Percentiles rank a stretch among this genome's conserved stretches.
Conservation (phyloP, 78 protist species). For the Tieghemostelium lacteum region DNA sequence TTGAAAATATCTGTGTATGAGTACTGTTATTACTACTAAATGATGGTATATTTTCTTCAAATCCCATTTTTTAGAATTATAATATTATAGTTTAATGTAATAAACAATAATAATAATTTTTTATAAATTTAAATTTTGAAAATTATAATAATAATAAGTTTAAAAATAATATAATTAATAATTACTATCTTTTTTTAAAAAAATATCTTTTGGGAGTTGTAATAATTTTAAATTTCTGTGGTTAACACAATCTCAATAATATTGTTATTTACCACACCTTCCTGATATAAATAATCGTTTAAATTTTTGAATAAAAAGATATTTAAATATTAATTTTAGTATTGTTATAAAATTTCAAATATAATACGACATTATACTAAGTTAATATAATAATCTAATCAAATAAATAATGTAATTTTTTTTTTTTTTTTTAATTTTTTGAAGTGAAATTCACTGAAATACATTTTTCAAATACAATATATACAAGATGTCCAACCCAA, state of each 20-base stretch:
- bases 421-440: no score
- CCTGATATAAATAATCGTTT: not conserved
- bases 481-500: no score
- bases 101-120: not conserved
- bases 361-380: not conserved
- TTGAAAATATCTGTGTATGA: not conserved
- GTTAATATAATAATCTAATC: not conserved
- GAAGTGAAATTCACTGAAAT: not conserved
- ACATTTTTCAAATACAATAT: not conserved
- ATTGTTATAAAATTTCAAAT: not conserved
- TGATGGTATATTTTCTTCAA: not conserved
- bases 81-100: not conserved
- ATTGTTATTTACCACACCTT: not conserved
- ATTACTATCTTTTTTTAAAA: not conserved
- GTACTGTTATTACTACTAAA: slow-evolving; percentile 2
- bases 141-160: not conserved
- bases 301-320: not conserved
- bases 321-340: not conserved
- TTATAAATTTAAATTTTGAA: not conserved
- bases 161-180: not conserved
- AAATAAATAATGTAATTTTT: no score
- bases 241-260: no score
- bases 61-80: not conserved
- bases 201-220: no score
- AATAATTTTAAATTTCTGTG: no score